Conservation (phyloP, 495 filamentous ascomycete species). For the Tuber brumale region DNA sequence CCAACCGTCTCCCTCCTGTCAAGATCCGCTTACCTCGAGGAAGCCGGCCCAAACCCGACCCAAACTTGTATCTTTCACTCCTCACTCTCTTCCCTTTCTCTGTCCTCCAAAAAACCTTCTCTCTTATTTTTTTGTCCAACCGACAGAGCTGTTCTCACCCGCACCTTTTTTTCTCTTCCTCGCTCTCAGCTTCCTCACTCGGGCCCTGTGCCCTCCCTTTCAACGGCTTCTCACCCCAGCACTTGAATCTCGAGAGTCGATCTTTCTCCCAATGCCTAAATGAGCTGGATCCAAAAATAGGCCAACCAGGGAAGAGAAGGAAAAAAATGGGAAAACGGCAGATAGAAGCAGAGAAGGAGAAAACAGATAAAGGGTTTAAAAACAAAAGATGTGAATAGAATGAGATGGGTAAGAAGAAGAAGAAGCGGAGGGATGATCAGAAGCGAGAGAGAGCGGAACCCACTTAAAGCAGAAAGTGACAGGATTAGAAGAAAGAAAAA, state of each 20-base stretch:
- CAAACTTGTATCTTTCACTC: neutral
- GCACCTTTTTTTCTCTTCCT: slow-evolving; percentile 15
- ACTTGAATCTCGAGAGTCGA: neutral
- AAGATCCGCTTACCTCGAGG: slow-evolving; percentile 37
- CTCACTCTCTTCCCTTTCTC: slow-evolving; percentile 9
- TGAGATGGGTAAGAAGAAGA: neutral
- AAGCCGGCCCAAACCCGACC: slow-evolving; percentile 9
- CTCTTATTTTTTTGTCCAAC: slow-evolving; percentile 6
- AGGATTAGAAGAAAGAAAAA: neutral
- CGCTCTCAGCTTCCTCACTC: slow-evolving; percentile 20
- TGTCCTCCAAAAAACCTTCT: slow-evolving; percentile 11
- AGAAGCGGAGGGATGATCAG: neutral
- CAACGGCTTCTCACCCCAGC: slow-evolving; percentile 5
- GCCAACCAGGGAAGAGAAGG: slow-evolving; percentile 9
- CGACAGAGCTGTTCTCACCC: slow-evolving; percentile 6
- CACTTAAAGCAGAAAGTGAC: neutral
- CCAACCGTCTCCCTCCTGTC: slow-evolving; percentile 25
- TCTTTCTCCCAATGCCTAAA: slow-evolving; percentile 18
- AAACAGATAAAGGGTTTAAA: slow-evolving; percentile 12
- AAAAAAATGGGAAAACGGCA: slow-evolving; percentile 13
- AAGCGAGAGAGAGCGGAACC: neutral
- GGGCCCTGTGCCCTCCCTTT: slow-evolving; percentile 9
- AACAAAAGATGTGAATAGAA: neutral
- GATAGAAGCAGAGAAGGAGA: slow-evolving; percentile 8
- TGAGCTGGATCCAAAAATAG: slow-evolving; percentile 28